Evolutionary conservation across 176 grass and related monocot genomes (phyloP), one percentile per base, ranked within the genome.

Genomic region (Lolium multiflorum): DNA sequence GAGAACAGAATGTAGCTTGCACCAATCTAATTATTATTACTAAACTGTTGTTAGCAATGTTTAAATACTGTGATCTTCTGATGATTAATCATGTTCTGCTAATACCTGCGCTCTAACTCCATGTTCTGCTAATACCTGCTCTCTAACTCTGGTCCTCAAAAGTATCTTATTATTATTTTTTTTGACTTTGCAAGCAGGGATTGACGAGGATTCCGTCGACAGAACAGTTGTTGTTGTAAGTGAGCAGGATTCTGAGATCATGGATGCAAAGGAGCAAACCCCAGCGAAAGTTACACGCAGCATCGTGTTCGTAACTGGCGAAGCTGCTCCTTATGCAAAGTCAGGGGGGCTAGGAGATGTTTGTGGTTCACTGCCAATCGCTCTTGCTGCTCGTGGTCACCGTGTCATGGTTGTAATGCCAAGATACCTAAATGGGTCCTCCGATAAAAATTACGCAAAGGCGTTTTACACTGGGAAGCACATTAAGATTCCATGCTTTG

Each of bases 381-480:
- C 96, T 85, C 90, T 98, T 71, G 96, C 93, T 55, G 86, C 88
- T 59, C 93, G 87, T 90, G 96, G 93, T 85, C 93, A 98, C 86
- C 93, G 93, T 54, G 96, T 98, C 28, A 98, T 98, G 96, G 96
- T 98, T 61, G 86, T 98, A 65, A 91, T 90, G 83, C 96, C 96
- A 56, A 90, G 93, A 89, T 98, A 98, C 63, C 73, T 98, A 22
- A 96, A 96, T 82, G 91, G 96, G 13, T 44, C 77, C 52, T 84
- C 82, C 5, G 82, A 98, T 31, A 89, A 94, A 81, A 89, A 91
- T 57, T 92, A 87, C 25, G 81, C 70, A 76, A 88, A 86, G 65
- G 82, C 90, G 6, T 71, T 84, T 81, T 83, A 94, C 67, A 78
- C 88, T 51, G 88, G 57, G 52, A 95, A 87, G 62, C 91, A 86